Base-by-base conservation (phyloP, 495 filamentous ascomycete genomes). In the Penicillium roqueforti region DNA sequence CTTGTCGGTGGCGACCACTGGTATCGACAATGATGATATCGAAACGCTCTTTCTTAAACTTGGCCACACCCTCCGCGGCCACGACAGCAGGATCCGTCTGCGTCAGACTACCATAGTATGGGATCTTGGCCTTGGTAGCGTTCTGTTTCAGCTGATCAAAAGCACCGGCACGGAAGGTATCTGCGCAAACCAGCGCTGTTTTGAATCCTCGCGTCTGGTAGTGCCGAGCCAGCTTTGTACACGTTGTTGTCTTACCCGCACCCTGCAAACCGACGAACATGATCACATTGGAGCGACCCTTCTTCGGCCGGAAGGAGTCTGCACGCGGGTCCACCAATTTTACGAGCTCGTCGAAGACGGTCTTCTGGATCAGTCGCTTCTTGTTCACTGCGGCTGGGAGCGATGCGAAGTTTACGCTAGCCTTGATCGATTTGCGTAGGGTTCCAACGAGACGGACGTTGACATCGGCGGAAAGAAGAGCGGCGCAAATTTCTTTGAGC, bases 101-200 rank as follows among this genome's bases (percentile, higher is more conserved):
- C 0, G 92, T 97, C 45, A 97, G 74, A 55, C 87, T 92, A 61
- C 93, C 93, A 66, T 93, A 97, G 79, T 99, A 99, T 7, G 93
- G 95, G 32, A 99, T 97, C 78, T 96, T 96, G 10, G 95, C 93
- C 71, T 97, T 97, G 42, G 90, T 97, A 1, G 93, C 93, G 66
- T 97, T 99, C 70, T 99, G 93, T 68, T 97, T 99, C 59, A 99
- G 74, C 74, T 99, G 93, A 67, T 99, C 93, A 62, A 97, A 99
- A 38, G 93, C 93, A 71, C 93, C 93, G 26, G 93, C 93, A 65
- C 93, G 89, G 76, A 99, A 99, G 31, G 93, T 99, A 73, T 99
- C 93, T 49, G 93, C 93, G 71, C 93, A 99, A 25, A 99, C 95
- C 8, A 99, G 79, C 59, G 92, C 93, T 9, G 90, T 83, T 68